These are phyloP conservation scores for Pythium plurisporium DNA, from an alignment of 352 stramenopile species.

Conservation along the genomic window DNA sequence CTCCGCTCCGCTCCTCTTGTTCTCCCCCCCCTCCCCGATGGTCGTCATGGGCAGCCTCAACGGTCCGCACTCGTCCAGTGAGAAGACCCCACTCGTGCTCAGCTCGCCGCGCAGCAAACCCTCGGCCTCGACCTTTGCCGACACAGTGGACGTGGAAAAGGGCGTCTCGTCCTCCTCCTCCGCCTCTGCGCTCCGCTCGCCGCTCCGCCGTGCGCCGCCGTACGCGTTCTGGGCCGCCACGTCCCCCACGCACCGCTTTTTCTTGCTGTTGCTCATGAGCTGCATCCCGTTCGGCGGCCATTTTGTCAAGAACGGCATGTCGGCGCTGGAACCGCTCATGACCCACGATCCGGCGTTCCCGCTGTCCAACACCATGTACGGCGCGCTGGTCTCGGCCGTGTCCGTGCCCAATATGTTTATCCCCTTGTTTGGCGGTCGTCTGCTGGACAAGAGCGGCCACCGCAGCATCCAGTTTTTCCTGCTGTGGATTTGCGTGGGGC, in stretches of 20 bases:
- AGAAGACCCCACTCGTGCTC: constrained; percentile 22
- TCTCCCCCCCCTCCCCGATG: neutral
- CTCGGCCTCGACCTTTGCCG: neutral
- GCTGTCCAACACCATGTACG: constrained; percentile 85
- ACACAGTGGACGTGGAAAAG: neutral
- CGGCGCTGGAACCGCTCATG: constrained; percentile 77
- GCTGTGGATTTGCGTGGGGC: constrained; percentile 73
- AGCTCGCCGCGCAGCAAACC: neutral
- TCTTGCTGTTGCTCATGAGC: constrained; percentile 79
- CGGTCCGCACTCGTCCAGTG: constrained; percentile 1
- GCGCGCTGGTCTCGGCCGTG: constrained; percentile 71
- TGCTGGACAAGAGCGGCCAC: constrained; percentile 78
- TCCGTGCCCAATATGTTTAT: constrained; percentile 84
- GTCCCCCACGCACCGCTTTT: constrained; percentile 69
- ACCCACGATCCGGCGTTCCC: constrained; percentile 67
- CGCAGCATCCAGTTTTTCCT: constrained; percentile 77
- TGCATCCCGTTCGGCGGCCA: constrained; percentile 81
- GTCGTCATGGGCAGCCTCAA: constrained; percentile 21
- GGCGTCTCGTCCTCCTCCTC: constrained; percentile 3
- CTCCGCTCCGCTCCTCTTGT: neutral
- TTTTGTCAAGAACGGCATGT: constrained; percentile 88
- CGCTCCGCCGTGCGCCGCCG: constrained; percentile 32
- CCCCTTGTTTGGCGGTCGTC: constrained; percentile 64
- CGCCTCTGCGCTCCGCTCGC: no score
- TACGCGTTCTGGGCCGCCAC: constrained; percentile 77